A percentile compares a stretch with the other conserved stretches of the same genome.
These are phyloP conservation scores for Epichloe scottii DNA, from an alignment of 2,329 filamentous ascomycete species.

Conservation along the genomic window DNA sequence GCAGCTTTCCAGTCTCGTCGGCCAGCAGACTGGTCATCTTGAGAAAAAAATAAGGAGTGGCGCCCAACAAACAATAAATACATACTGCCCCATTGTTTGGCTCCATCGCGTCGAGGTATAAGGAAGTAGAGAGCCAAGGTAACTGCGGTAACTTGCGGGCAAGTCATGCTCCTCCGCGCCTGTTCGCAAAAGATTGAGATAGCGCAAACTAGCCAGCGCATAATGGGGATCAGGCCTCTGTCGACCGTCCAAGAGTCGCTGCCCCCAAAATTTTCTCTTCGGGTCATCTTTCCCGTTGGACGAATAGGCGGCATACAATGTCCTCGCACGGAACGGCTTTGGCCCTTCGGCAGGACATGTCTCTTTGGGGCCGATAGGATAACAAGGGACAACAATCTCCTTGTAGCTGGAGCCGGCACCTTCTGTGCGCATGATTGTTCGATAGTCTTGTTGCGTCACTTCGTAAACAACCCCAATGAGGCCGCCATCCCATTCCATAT, in stretches of 20 bases:
- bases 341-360: conserved; percentile 49
- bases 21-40: conserved; percentile 33
- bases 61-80: conserved; percentile 48
- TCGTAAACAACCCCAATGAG: conserved; percentile 93
- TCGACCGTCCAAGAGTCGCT: conserved; percentile 30
- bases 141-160: conserved; percentile 63
- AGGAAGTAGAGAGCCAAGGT: conserved; percentile 54
- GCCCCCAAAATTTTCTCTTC: conserved; percentile 30
- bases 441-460: conserved; percentile 71
- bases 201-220: conserved; percentile 72
- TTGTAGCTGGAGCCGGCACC: conserved; percentile 77
- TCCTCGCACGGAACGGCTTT: conserved; percentile 67
- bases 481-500: conserved; percentile 56
- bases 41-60: conserved; percentile 45
- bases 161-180: conserved; percentile 73
- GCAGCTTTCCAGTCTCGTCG: conserved; percentile 54
- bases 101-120: conserved; percentile 56
- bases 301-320: conserved; percentile 58
- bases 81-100: conserved; percentile 51
- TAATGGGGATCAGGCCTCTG: conserved; percentile 55
- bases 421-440: conserved; percentile 79
- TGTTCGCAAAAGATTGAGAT: conserved; percentile 65
- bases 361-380: conserved; percentile 47
- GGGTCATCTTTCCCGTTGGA: conserved; percentile 20
- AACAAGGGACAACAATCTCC: conserved; percentile 70